Evolutionary conservation across 2,329 filamentous ascomycete genomes (phyloP).

Genomic region (Boeremia exigua): DNA sequence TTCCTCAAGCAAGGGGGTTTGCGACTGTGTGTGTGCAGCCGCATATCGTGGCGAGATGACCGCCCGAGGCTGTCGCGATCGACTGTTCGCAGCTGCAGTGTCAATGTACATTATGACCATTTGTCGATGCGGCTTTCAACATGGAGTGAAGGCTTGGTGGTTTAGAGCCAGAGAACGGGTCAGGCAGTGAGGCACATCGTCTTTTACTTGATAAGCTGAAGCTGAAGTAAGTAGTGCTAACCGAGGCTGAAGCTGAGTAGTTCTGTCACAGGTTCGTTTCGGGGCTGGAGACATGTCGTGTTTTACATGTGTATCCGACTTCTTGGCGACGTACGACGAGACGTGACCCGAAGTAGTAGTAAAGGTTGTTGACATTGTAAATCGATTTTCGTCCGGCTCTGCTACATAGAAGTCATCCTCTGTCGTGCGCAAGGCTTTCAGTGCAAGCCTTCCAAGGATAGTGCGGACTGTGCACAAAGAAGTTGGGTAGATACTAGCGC

Average conservation of each 20-base stretch:
- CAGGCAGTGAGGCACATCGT: slow-evolving; percentile 8
- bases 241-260: slow-evolving; percentile 5
- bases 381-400: neutral
- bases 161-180: neutral
- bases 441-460: neutral
- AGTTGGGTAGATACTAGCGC: too few species aligned
- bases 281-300: slow-evolving; percentile 32
- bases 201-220: neutral
- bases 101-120: slow-evolving; percentile 40
- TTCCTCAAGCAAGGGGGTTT: slow-evolving; percentile 31
- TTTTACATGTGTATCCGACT: slow-evolving; percentile 23
- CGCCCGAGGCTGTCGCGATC: slow-evolving; percentile 27
- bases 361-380: neutral
- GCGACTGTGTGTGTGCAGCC: slow-evolving; percentile 24
- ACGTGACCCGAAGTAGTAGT: neutral
- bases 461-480: too few species aligned
- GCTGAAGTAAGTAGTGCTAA: neutral
- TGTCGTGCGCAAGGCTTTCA: neutral
- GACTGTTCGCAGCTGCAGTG: slow-evolving; percentile 39
- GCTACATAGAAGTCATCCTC: neutral
- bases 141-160: neutral
- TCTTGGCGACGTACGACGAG: neutral
- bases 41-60: slow-evolving; percentile 21
- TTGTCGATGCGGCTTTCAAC: neutral
- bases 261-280: slow-evolving; percentile 36